phyloP scores from a whole-genome alignment of 768 basidiomycete species.

The Russula abietina region DNA sequence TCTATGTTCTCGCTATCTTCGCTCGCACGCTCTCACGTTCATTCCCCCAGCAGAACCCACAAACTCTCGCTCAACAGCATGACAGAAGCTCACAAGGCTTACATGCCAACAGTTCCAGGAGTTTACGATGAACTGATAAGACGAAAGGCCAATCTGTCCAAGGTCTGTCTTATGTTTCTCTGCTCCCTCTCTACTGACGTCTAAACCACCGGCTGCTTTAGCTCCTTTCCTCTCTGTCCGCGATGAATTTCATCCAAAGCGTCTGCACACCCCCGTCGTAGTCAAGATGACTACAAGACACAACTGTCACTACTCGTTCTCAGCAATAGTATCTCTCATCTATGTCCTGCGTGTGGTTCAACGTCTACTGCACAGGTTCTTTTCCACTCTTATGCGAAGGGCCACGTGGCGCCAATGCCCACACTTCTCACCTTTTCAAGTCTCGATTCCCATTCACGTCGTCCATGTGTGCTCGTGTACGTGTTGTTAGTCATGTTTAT shows the following conservation, averaged over 20 bases:
- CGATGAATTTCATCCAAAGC: slow-evolving; percentile 95
- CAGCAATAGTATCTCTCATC: no score
- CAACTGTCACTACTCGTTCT: no score
- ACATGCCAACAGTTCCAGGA: slow-evolving; percentile 97
- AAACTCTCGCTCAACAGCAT: slow-evolving; percentile 72
- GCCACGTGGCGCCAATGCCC: no score
- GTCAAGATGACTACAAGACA: no score
- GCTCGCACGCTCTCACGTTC: background rate
- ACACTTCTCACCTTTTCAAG: no score
- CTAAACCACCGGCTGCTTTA: slow-evolving; percentile 28
- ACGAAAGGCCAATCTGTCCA: slow-evolving; percentile 62
- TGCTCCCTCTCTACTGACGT: background rate
- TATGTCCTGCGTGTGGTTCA: no score
- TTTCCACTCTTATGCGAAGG: no score
- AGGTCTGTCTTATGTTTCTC: slow-evolving; percentile 38
- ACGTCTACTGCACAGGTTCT: no score
- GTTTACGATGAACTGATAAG: slow-evolving; percentile 93
- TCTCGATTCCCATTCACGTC: no score
- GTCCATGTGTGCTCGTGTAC: no score
- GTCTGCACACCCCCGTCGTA: no score
- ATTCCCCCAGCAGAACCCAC: slow-evolving; percentile 47
- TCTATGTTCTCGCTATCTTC: slow-evolving; percentile 24
- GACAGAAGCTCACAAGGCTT: slow-evolving; percentile 89
- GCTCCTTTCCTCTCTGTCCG: slow-evolving; percentile 88
- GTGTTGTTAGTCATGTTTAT: no score